Evolutionary conservation across 1,139 yeast genomes (phyloP).

Genomic region (Yamadazyma membranifaciens): DNA sequence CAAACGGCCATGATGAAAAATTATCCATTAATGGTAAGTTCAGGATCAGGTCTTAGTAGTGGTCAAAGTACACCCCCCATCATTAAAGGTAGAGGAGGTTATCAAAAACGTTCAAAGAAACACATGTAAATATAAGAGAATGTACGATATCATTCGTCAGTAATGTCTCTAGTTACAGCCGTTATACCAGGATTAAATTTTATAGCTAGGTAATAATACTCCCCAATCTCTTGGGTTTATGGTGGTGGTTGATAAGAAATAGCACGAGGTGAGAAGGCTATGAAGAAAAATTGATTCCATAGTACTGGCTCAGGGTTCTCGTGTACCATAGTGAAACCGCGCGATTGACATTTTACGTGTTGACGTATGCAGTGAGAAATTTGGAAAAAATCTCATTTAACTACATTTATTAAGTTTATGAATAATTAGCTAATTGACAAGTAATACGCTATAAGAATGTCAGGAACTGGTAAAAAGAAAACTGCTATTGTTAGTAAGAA

Average conservation of each 20-base stretch:
- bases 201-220: too few species aligned
- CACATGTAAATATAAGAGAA: conserved; percentile 18
- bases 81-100: conserved; percentile 50
- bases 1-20: conserved; percentile 13
- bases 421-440: too few species aligned
- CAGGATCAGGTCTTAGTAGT: not conserved
- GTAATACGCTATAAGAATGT: conserved; percentile 3
- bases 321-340: not conserved
- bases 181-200: too few species aligned
- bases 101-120: conserved; percentile 46
- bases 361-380: conserved; percentile 1
- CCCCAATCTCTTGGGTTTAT: too few species aligned
- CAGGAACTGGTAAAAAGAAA: conserved; percentile 9
- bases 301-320: too few species aligned
- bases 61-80: conserved; percentile 24
- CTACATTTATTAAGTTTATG: too few species aligned
- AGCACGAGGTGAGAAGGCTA: too few species aligned
- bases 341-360: conserved; percentile 1
- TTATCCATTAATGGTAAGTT: conserved; percentile 6
- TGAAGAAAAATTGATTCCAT: too few species aligned
- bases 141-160: not conserved
- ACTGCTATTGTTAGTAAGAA: not conserved
- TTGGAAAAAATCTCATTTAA: not conserved
- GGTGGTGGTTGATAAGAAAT: too few species aligned
- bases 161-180: too few species aligned